Evolutionary conservation across 768 basidiomycete species (phyloP).

Genomic region (Psilocybe tampanensis): DNA sequence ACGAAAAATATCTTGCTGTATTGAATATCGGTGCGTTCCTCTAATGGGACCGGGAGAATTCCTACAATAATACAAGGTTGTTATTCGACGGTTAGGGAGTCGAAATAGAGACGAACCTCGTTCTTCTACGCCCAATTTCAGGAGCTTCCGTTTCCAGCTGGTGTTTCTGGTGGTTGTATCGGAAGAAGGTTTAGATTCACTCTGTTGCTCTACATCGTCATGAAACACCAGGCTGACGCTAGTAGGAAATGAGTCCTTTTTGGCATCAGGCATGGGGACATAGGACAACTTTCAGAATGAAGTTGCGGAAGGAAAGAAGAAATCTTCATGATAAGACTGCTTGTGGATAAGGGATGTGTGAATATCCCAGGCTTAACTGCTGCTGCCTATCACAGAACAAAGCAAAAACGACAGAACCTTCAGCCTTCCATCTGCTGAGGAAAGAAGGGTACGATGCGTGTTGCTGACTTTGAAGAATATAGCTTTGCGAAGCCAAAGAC

Average conservation of each 20-base stretch:
- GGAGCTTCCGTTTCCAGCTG: constrained; percentile 9
- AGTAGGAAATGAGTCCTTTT: neutral
- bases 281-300: too few relatives aligned
- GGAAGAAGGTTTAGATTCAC: neutral
- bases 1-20: constrained; percentile 72
- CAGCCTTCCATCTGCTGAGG: too few relatives aligned
- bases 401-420: too few relatives aligned
- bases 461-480: too few relatives aligned
- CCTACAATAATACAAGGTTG: constrained; percentile 30
- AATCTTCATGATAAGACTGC: too few relatives aligned
- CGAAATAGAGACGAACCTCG: constrained; percentile 6
- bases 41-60: constrained; percentile 53
- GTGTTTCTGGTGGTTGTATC: neutral
- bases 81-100: neutral
- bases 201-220: neutral
- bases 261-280: constrained; percentile 2
- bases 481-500: too few relatives aligned
- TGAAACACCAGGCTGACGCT: too few relatives aligned
- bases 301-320: neutral
- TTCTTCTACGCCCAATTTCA: constrained; percentile 14
- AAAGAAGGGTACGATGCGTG: too few relatives aligned
- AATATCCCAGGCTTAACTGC: too few relatives aligned
- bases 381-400: too few relatives aligned
- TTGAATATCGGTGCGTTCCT: constrained; percentile 60
- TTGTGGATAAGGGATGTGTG: too few relatives aligned